A percentile compares a stretch with the other conserved stretches of the same genome.
Conservation (phyloP, 768 basidiomycete species). For the Flagelloscypha sp. region DNA sequence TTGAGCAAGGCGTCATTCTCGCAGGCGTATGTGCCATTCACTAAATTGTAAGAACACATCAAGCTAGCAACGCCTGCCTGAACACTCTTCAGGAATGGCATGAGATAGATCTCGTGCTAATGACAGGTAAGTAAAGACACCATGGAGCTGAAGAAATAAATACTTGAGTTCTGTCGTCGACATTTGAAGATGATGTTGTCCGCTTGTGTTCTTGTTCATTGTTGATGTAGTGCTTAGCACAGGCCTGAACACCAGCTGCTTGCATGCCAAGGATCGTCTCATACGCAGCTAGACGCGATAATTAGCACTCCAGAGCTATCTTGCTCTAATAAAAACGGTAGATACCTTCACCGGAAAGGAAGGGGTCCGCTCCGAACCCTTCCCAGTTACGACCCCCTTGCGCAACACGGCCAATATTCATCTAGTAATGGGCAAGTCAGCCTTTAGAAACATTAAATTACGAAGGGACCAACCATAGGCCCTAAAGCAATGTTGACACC, state of each 20-base stretch:
- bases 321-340: too few relatives aligned
- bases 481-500: conserved; percentile 76
- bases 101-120: conserved; percentile 69
- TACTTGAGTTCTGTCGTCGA: conserved; percentile 76
- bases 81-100: conserved; percentile 61
- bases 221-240: conserved; percentile 76
- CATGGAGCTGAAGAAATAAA: too few relatives aligned
- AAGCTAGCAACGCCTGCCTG: conserved; percentile 67
- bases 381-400: conserved; percentile 89
- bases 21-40: conserved; percentile 69
- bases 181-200: conserved; percentile 48
- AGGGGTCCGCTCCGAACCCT: conserved; percentile 91
- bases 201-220: conserved; percentile 69
- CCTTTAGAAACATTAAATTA: too few relatives aligned
- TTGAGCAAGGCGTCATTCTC: conserved; percentile 66
- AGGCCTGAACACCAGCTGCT: conserved; percentile 70
- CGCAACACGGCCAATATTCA: conserved; percentile 77
- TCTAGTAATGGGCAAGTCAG: conserved; percentile 48
- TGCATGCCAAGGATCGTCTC: conserved; percentile 85
- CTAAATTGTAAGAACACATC: conserved; percentile 72
- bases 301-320: too few relatives aligned
- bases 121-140: too few relatives aligned
- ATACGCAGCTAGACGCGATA: conserved; percentile 45
- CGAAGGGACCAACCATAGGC: conserved; percentile 13
- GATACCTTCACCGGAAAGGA: conserved; percentile 60